phyloP scores from a whole-genome alignment of 495 filamentous ascomycete genomes.

The Penicillium verhagenii region DNA sequence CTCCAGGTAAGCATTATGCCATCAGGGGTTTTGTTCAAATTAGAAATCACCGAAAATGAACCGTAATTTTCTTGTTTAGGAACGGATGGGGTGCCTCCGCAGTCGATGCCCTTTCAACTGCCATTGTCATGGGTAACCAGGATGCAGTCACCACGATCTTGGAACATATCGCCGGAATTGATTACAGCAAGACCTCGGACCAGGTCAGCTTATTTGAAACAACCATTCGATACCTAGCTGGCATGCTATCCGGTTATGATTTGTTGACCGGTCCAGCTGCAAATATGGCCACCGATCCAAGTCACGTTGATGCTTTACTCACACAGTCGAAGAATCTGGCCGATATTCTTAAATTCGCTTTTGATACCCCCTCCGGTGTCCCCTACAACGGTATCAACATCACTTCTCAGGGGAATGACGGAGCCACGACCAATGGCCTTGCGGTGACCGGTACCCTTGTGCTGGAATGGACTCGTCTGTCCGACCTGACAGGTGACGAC shows the following conservation, averaged over 20 bases:
- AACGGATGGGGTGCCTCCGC: slow-evolving; percentile 88
- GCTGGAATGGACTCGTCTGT: slow-evolving; percentile 82
- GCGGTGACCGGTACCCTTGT: slow-evolving; percentile 73
- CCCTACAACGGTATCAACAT: slow-evolving; percentile 73
- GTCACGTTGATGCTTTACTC: slow-evolving; percentile 56
- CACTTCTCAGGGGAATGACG: slow-evolving; percentile 44
- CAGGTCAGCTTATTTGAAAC: slow-evolving; percentile 82
- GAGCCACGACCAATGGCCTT: slow-evolving; percentile 60
- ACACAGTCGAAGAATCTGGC: slow-evolving; percentile 68
- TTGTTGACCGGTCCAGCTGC: slow-evolving; percentile 69
- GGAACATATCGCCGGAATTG: slow-evolving; percentile 62
- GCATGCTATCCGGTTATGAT: slow-evolving; percentile 80
- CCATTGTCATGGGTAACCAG: slow-evolving; percentile 69
- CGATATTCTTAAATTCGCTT: slow-evolving; percentile 72
- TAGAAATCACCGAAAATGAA: neutral
- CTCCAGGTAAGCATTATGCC: slow-evolving; percentile 57
- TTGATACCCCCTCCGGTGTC: slow-evolving; percentile 72
- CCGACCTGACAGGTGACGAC: slow-evolving; percentile 68
- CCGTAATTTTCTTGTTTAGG: slow-evolving; percentile 41
- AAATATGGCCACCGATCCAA: slow-evolving; percentile 43
- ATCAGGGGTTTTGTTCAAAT: neutral
- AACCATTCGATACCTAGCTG: slow-evolving; percentile 83
- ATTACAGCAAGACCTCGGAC: slow-evolving; percentile 61
- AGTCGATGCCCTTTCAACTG: slow-evolving; percentile 80
- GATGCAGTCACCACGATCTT: slow-evolving; percentile 68